Conservation (phyloP, 2,329 filamentous ascomycete species). For the Colletotrichum sp. region DNA sequence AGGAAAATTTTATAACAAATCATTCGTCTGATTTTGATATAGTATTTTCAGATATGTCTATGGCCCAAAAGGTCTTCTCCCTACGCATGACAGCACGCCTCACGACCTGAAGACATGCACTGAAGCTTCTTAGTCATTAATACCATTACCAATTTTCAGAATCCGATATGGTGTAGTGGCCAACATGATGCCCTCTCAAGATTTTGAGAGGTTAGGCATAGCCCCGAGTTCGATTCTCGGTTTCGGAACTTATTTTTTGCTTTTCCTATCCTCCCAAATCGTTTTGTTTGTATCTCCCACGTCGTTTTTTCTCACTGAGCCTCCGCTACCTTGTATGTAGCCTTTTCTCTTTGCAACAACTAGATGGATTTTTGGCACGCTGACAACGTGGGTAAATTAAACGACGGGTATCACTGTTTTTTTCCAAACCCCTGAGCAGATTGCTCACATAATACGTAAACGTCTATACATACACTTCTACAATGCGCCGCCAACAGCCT, state of each 20-base stretch:
- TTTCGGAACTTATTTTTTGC: conserved; percentile 9
- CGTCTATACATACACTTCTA: conserved; percentile 41
- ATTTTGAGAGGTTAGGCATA: conserved; percentile 5
- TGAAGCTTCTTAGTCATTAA: fast-evolving
- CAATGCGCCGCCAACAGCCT: conserved; percentile 84
- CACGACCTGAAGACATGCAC: fast-evolving
- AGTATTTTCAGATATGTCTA: neutral
- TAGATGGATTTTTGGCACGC: neutral
- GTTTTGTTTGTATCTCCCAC: neutral
- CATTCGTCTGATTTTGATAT: neutral
- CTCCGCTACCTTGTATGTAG: neutral
- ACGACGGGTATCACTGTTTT: neutral
- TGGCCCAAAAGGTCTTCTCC: neutral
- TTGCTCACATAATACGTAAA: neutral
- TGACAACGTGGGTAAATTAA: neutral
- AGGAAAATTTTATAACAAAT: neutral
- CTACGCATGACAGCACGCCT: neutral
- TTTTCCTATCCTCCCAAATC: neutral
- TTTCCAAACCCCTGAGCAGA: neutral
- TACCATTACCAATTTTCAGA: fast-evolving
- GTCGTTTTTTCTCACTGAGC: neutral
- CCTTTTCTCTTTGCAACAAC: neutral
- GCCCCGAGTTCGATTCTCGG: conserved; percentile 19
- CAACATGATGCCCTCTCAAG: conserved; percentile 21
- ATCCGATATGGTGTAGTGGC: conserved; percentile 22